Evolutionary conservation across 768 basidiomycete genomes (phyloP).

Genomic region (Suillus discolor): DNA sequence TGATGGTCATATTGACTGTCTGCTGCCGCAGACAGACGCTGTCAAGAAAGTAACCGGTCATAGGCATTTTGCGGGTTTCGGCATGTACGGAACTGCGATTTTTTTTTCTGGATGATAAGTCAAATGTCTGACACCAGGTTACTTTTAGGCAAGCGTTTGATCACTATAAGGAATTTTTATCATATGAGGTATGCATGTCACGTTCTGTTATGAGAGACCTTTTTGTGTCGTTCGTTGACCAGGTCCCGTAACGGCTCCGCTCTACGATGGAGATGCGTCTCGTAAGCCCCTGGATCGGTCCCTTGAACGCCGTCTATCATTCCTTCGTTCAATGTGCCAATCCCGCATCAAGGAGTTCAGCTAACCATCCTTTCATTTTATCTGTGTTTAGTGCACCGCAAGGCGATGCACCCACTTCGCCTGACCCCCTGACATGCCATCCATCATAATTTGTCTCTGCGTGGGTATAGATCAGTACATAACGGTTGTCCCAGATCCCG

Average conservation of each 20-base stretch:
- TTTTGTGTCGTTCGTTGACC: conserved; percentile 5
- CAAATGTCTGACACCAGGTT: conserved; percentile 5
- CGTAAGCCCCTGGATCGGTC: conserved; percentile 14
- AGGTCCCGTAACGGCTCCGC: conserved; percentile 6
- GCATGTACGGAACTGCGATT: conserved; percentile 9
- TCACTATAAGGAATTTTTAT: not conserved
- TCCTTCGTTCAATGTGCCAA: not conserved
- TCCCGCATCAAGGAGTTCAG: conserved; percentile 1
- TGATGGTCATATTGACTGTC: not conserved
- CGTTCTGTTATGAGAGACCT: not conserved
- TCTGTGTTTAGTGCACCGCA: not conserved
- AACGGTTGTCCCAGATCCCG: not conserved
- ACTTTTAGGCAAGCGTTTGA: conserved; percentile 8
- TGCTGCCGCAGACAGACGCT: conserved; percentile 4
- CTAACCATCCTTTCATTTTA: conserved; percentile 1
- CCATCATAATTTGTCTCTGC: conserved; percentile 9
- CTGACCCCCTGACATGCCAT: conserved; percentile 1
- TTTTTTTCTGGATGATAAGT: conserved; percentile 8
- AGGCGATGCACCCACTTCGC: conserved; percentile 6
- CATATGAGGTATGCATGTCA: not conserved
- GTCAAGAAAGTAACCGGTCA: conserved; percentile 6
- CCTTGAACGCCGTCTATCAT: conserved; percentile 9
- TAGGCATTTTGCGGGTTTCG: not conserved
- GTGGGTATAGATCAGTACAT: conserved; percentile 12
- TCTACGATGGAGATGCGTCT: not conserved